Conservation (phyloP, 139 green algal species). For the Chlorella sp. region DNA sequence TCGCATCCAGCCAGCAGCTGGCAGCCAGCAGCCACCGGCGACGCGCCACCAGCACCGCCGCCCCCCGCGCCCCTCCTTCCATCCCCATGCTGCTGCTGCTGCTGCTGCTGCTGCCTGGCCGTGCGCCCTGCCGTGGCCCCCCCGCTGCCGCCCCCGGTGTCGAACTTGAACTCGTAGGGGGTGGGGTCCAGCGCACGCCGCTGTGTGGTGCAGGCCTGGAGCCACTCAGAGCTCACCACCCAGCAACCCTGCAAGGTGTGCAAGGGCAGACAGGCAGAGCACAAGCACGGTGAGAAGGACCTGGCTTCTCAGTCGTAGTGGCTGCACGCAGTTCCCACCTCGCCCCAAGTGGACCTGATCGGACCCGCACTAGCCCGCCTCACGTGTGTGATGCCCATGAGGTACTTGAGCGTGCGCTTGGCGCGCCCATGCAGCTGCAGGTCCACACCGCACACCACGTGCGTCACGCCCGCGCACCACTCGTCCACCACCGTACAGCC, state of each 20-base stretch:
- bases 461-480: conserved; percentile 11
- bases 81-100: too few relatives aligned
- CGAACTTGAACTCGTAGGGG: background rate
- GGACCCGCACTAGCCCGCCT: background rate
- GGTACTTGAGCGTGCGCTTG: conserved; percentile 34
- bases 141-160: background rate
- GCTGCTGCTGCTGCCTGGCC: background rate
- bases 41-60: too few relatives aligned
- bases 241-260: conserved; percentile 8
- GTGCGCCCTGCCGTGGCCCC: background rate
- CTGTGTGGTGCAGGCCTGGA: conserved; percentile 6
- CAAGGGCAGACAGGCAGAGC: background rate
- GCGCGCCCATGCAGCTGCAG: conserved; percentile 10
- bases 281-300: background rate
- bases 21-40: too few relatives aligned
- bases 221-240: conserved; percentile 13
- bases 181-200: conserved; percentile 10
- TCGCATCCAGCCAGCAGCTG: background rate
- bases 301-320: background rate
- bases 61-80: too few relatives aligned
- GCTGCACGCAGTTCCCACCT: background rate
- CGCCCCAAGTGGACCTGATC: background rate
- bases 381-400: conserved; percentile 13
- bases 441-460: conserved; percentile 33
- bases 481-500: conserved; percentile 12